Percentiles rank a stretch among this genome's conserved stretches.
Evolutionary conservation across 257 asterid genomes (phyloP).

Genomic region (Craterostigma plantagineum): DNA sequence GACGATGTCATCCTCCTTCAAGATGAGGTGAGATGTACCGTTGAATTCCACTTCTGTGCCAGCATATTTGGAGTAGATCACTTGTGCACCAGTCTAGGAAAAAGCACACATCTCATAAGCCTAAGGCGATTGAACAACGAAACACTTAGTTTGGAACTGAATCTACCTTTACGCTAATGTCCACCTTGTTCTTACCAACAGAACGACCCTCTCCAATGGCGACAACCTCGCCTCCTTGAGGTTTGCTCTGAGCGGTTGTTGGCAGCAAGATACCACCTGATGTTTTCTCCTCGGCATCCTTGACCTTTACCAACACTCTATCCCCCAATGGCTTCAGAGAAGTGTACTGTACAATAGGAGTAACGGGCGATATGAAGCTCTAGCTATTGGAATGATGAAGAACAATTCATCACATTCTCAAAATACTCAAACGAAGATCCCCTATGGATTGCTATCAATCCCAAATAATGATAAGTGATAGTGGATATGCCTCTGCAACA

Average conservation of each 20-base stretch:
- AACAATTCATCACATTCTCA: slow-evolving; percentile 4
- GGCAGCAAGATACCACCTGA: slow-evolving; percentile 86
- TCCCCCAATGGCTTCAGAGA: slow-evolving; percentile 93
- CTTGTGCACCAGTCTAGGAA: slow-evolving; percentile 56
- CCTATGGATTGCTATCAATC: background rate
- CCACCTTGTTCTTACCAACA: slow-evolving; percentile 61
- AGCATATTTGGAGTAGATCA: slow-evolving; percentile 81
- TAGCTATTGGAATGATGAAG: too few relatives aligned
- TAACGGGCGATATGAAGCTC: too few relatives aligned
- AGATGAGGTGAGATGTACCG: slow-evolving; percentile 58
- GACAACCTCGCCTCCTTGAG: slow-evolving; percentile 88
- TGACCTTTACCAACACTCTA: slow-evolving; percentile 71
- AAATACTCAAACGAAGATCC: slow-evolving; percentile 1
- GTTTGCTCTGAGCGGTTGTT: slow-evolving; percentile 45
- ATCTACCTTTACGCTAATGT: slow-evolving; percentile 51
- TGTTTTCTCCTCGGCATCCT: slow-evolving; percentile 68
- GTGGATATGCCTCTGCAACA: too few relatives aligned
- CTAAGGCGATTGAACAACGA: background rate
- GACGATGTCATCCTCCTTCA: slow-evolving; percentile 91
- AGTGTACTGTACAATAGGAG: slow-evolving; percentile 45
- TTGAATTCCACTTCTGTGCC: slow-evolving; percentile 94
- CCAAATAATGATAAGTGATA: background rate
- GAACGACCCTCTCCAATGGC: slow-evolving; percentile 93
- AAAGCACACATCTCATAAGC: slow-evolving; percentile 6
- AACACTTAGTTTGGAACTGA: background rate